Evolutionary conservation across 148 eudicot species (phyloP).

Genomic region (Pouteria glomerata): DNA sequence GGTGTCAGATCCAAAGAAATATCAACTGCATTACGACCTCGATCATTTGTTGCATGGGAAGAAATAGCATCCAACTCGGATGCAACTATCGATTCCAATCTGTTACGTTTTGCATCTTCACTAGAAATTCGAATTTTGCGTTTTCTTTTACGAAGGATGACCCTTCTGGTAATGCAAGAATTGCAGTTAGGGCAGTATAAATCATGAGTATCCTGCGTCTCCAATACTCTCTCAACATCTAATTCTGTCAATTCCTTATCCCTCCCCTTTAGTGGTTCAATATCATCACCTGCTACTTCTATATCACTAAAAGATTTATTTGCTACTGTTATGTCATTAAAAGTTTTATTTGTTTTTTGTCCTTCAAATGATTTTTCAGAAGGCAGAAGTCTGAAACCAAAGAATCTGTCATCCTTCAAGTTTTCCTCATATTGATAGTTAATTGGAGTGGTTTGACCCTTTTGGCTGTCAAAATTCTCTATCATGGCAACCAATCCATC

Average conservation of each 20-base stretch:
- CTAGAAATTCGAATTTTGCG: conserved; percentile 32
- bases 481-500: conserved; percentile 9
- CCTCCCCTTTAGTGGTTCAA: conserved; percentile 19
- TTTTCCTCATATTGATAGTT: conserved; percentile 8
- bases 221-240: conserved; percentile 67
- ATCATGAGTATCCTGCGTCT: conserved; percentile 75
- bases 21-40: conserved; percentile 18
- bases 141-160: conserved; percentile 78
- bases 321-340: conserved; percentile 14
- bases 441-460: background rate
- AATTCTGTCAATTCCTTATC: conserved; percentile 36
- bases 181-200: conserved; percentile 82
- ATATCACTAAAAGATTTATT: conserved; percentile 13
- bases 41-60: conserved; percentile 5
- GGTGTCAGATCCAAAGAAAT: conserved; percentile 4
- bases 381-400: background rate
- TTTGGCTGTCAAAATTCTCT: conserved; percentile 1
- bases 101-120: conserved; percentile 41
- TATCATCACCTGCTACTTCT: conserved; percentile 24
- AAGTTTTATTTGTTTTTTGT: conserved; percentile 10
- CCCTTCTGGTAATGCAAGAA: conserved; percentile 77
- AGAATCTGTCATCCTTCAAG: conserved; percentile 14
- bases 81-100: conserved; percentile 12
- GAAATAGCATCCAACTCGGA: background rate
- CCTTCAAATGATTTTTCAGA: conserved; percentile 12